Conservation (phyloP, 257 asterid genomes). For the Schizonepeta tenuifolia region DNA sequence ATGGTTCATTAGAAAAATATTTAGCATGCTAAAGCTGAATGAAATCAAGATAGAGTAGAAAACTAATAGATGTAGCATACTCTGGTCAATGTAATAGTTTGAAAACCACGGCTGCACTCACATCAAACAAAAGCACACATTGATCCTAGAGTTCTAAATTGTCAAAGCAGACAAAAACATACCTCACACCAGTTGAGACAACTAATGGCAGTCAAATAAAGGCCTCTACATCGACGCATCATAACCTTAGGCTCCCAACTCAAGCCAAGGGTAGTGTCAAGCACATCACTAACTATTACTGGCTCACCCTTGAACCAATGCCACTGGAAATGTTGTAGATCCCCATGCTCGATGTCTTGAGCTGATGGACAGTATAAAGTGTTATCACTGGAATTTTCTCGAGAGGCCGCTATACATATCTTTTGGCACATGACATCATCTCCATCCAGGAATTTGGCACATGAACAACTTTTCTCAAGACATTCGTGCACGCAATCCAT, state of each 20-base stretch:
- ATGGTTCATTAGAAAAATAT: too few relatives aligned
- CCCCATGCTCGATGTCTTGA: conserved; percentile 42
- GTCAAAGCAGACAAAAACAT: too few relatives aligned
- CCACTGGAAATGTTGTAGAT: conserved; percentile 57
- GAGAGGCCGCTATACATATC: conserved; percentile 52
- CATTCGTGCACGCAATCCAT: conserved; percentile 31
- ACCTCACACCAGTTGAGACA: too few relatives aligned
- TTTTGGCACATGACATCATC: conserved; percentile 14
- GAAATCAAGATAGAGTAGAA: too few relatives aligned
- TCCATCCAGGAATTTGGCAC: conserved; percentile 32
- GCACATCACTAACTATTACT: conserved; percentile 60
- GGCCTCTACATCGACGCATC: conserved; percentile 15
- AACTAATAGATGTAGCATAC: too few relatives aligned
- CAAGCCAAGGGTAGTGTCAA: conserved; percentile 58
- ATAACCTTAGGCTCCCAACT: conserved; percentile 92
- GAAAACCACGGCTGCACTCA: too few relatives aligned
- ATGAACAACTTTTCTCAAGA: conserved; percentile 39
- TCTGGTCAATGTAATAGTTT: too few relatives aligned
- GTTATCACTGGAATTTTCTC: conserved; percentile 54
- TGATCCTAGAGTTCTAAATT: too few relatives aligned
- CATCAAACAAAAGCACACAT: too few relatives aligned
- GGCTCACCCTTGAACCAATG: conserved; percentile 75
- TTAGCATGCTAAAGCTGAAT: too few relatives aligned
- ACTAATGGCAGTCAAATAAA: too few relatives aligned
- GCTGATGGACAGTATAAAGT: conserved; percentile 58